Percentiles rank a stretch among this genome's conserved stretches.
Conservation (phyloP, 768 basidiomycete species). For the Kwoniella botswanensis region DNA sequence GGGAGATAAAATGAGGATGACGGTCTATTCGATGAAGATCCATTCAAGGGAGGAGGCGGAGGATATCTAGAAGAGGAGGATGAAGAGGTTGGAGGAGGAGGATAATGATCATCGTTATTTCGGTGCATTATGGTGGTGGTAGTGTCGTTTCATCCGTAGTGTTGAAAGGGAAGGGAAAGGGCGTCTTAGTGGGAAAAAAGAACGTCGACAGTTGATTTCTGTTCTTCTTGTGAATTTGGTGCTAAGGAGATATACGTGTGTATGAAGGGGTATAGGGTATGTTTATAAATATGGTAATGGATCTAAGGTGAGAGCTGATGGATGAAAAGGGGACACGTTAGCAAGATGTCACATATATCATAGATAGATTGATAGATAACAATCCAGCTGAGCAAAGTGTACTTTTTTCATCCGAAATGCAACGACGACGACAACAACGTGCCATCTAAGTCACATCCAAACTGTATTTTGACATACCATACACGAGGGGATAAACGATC, state of each 20-base stretch:
- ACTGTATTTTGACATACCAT: background rate
- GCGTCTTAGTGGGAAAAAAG: background rate
- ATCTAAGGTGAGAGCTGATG: background rate
- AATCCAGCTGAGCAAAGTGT: no score
- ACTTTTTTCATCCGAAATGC: no score
- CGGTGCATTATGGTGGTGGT: slow-evolving; percentile 20
- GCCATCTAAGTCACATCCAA: background rate
- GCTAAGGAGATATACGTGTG: background rate
- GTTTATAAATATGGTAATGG: background rate
- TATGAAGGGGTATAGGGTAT: background rate
- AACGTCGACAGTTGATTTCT: background rate
- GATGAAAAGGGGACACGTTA: background rate
- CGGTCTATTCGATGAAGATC: slow-evolving; percentile 9
- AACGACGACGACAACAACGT: no score
- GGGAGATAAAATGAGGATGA: slow-evolving; percentile 35
- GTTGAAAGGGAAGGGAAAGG: background rate
- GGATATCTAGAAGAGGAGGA: slow-evolving; percentile 17
- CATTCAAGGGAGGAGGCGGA: slow-evolving; percentile 5
- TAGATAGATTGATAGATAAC: no score
- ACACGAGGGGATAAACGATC: background rate
- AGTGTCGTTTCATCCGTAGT: slow-evolving; percentile 9
- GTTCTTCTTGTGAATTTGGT: background rate
- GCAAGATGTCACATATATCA: no score
- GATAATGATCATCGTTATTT: slow-evolving; percentile 12
- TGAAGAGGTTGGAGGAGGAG: background rate